Conservation (phyloP, 1,284 basidiomycete species). For the Veloboletus limbatus region DNA sequence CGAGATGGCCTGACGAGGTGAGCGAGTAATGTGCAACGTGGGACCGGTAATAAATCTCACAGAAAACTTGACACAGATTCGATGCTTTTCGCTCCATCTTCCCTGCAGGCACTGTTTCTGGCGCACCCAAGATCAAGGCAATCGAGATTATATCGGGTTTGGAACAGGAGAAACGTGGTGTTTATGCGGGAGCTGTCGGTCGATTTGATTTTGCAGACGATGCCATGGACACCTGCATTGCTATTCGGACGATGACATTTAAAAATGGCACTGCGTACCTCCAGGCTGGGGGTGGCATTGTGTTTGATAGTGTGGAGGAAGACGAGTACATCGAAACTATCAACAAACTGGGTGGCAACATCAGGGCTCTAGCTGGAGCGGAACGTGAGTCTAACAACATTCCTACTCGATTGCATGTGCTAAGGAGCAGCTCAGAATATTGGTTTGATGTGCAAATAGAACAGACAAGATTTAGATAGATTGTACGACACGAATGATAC, state of each 20-base stretch:
- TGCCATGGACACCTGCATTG: constrained; percentile 98
- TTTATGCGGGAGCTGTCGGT: constrained; percentile 97
- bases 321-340: constrained; percentile 96
- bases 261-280: constrained; percentile 91
- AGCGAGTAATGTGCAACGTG: constrained; percentile 1
- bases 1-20: constrained; percentile 84
- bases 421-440: constrained; percentile 45
- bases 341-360: constrained; percentile 91
- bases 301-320: constrained; percentile 95
- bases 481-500: constrained; percentile 19
- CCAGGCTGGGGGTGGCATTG: constrained; percentile 97
- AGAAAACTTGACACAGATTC: constrained; percentile 55
- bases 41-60: neutral
- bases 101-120: constrained; percentile 98
- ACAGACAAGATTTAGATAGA: constrained; percentile 34
- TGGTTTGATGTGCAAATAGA: constrained; percentile 64
- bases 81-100: constrained; percentile 99
- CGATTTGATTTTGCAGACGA: constrained; percentile 95
- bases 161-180: constrained; percentile 88
- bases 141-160: constrained; percentile 90
- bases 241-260: constrained; percentile 98
- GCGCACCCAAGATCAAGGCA: constrained; percentile 98
- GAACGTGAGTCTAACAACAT: constrained; percentile 64
- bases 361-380: constrained; percentile 83
- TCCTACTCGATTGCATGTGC: constrained; percentile 10